Evolutionary conservation across 2,329 filamentous ascomycete genomes (phyloP).

Genomic region (Sarocladium strictum): DNA sequence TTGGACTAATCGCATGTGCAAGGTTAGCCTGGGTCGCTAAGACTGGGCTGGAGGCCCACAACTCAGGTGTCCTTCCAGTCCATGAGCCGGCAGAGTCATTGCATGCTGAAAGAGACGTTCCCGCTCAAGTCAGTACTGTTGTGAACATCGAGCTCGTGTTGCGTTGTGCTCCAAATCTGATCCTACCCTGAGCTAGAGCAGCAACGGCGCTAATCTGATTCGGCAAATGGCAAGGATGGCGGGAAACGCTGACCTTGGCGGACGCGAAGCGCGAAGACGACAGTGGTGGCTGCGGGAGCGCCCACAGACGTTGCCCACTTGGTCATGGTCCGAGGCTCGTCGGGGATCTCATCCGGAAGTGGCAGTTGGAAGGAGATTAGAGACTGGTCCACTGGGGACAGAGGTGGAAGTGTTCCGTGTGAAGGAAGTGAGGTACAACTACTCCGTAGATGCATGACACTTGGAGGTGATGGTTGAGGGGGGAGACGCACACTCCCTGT

Average conservation of each 20-base stretch:
- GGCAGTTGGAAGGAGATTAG: background rate
- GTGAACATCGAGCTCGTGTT: no score
- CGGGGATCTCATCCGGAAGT: conserved; percentile 4
- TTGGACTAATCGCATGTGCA: no score
- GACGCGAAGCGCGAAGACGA: background rate
- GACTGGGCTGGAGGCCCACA: no score
- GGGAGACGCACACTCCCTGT: background rate
- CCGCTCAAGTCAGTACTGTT: no score
- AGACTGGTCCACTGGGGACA: no score
- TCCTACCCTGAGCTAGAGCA: background rate
- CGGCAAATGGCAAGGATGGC: background rate
- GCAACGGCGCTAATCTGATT: background rate
- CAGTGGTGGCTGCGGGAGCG: background rate
- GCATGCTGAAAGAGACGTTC: no score
- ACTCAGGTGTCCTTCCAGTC: background rate
- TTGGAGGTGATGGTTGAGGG: background rate
- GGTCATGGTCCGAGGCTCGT: conserved; percentile 1
- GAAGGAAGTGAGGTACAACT: no score
- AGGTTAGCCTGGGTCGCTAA: no score
- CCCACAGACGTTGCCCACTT: background rate
- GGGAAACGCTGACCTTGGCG: conserved; percentile 1
- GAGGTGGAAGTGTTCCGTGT: background rate
- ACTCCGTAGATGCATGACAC: background rate
- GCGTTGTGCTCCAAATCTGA: background rate
- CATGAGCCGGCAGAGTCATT: no score